phyloP scores from a whole-genome alignment of 1,284 basidiomycete genomes.

The Termitomyces sp. region DNA sequence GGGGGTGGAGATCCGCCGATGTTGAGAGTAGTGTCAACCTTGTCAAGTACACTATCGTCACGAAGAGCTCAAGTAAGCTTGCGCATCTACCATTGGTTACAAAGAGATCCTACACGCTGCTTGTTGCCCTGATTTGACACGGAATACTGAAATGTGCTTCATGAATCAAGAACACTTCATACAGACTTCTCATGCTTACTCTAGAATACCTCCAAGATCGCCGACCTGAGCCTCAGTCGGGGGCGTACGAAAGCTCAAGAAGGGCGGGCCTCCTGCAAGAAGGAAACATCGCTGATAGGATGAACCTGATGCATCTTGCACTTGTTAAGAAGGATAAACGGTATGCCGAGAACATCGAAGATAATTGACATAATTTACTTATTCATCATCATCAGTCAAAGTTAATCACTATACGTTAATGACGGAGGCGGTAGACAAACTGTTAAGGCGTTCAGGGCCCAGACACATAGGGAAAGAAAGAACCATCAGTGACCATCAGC shows the following conservation, averaged over 20 bases:
- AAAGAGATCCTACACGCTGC: not conserved
- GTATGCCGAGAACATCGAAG: not conserved
- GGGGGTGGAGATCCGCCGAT: not conserved
- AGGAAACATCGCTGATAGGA: not conserved
- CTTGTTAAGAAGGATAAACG: not conserved
- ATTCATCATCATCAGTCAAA: slow-evolving; percentile 10
- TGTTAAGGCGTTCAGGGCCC: not conserved
- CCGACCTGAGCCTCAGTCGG: not conserved
- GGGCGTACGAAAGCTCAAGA: not conserved
- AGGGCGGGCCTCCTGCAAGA: not conserved
- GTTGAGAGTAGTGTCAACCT: not conserved
- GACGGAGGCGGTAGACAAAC: not conserved
- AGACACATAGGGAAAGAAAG: not conserved
- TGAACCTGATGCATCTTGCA: not conserved
- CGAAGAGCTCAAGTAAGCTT: not conserved
- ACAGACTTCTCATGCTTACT: not conserved
- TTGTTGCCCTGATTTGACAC: not conserved
- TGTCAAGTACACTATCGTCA: not conserved
- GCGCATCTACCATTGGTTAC: not conserved
- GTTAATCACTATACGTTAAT: not conserved
- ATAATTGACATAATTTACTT: not conserved
- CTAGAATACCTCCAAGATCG: not conserved
- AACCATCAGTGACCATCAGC: not conserved
- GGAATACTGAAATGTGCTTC: not conserved
- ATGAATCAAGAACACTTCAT: not conserved